A percentile compares a stretch with the other conserved stretches of the same genome.
These are phyloP conservation scores for Pseudopyrenochaeta lycopersici DNA, from an alignment of 2,329 filamentous ascomycete genomes.

Conservation along the genomic window DNA sequence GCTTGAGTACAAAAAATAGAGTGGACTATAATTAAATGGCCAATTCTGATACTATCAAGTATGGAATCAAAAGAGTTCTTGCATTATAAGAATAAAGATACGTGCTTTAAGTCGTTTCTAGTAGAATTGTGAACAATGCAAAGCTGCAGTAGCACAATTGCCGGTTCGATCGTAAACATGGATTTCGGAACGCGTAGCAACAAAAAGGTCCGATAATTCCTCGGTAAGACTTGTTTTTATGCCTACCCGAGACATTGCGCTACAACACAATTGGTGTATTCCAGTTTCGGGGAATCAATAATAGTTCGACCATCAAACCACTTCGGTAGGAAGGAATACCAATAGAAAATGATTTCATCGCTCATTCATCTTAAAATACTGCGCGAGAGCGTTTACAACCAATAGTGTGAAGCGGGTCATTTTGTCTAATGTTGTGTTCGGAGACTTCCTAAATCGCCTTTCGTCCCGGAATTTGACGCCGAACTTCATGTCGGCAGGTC, in stretches of 20 bases:
- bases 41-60: no score
- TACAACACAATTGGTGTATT: neutral
- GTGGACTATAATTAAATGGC: no score
- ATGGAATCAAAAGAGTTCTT: no score
- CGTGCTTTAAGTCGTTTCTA: no score
- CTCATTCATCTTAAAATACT: neutral
- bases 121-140: neutral
- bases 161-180: neutral
- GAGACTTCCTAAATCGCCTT: neutral
- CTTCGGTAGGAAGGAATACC: neutral
- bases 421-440: neutral
- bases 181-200: neutral
- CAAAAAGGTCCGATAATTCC: neutral
- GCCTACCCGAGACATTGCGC: neutral
- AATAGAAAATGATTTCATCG: neutral
- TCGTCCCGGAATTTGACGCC: neutral
- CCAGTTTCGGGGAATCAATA: neutral
- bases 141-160: neutral
- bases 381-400: neutral
- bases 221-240: neutral
- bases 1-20: no score
- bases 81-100: no score
- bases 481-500: neutral
- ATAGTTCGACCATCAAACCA: neutral
- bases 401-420: neutral